Conservation (phyloP, 305 asterid genomes). For the Fraxinus paxiana region DNA sequence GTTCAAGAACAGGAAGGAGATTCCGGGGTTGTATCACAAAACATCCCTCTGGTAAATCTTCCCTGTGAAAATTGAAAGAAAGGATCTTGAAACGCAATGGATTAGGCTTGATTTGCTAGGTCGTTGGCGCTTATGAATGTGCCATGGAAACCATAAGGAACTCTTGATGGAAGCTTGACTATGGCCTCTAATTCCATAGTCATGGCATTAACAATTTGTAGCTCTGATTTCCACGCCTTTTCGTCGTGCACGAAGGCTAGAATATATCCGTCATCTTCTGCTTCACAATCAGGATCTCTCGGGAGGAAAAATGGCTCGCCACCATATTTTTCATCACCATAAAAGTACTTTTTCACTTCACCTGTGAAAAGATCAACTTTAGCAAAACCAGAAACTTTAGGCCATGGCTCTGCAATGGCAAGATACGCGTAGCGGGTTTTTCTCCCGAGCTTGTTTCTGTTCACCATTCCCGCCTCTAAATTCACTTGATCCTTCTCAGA, state of each 20-base stretch:
- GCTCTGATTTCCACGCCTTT: conserved; percentile 64
- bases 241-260: conserved; percentile 82
- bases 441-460: conserved; percentile 69
- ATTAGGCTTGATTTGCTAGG: conserved; percentile 53
- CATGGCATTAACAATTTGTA: conserved; percentile 65
- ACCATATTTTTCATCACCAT: conserved; percentile 71
- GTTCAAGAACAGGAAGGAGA: conserved; percentile 25
- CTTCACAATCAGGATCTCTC: conserved; percentile 30
- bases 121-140: conserved; percentile 64
- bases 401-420: conserved; percentile 95
- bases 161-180: conserved; percentile 73
- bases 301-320: conserved; percentile 89
- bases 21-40: conserved; percentile 72
- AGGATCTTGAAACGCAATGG: not conserved
- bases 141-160: conserved; percentile 90
- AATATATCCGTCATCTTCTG: conserved; percentile 71
- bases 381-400: conserved; percentile 85
- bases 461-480: conserved; percentile 89
- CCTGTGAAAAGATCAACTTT: conserved; percentile 74
- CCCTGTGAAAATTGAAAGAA: conserved; percentile 12
- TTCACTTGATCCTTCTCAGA: conserved; percentile 59
- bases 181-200: conserved; percentile 62
- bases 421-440: conserved; percentile 63
- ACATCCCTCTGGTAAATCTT: conserved; percentile 83
- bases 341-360: conserved; percentile 55